Evolutionary conservation across 495 filamentous ascomycete species (phyloP).

Genomic region (Penicillium malachiteum): DNA sequence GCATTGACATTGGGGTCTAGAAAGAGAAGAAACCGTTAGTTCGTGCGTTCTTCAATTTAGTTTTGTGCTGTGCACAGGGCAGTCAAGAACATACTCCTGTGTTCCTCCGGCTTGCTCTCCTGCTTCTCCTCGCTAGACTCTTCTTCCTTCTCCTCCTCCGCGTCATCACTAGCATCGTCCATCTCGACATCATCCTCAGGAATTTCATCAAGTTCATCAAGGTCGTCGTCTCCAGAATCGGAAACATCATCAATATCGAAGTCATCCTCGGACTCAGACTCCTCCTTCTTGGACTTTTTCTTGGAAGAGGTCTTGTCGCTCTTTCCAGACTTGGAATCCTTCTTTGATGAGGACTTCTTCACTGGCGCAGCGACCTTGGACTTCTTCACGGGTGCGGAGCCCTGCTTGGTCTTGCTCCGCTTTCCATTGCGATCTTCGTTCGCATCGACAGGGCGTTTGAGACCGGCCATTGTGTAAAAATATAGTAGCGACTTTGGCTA

Average conservation of each 20-base stretch:
- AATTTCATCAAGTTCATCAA: conserved; percentile 26
- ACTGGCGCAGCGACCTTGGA: conserved; percentile 29
- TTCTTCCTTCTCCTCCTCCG: conserved; percentile 28
- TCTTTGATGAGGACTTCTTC: conserved; percentile 36
- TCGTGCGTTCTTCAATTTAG: background rate
- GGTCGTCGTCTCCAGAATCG: conserved; percentile 38
- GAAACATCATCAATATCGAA: conserved; percentile 46
- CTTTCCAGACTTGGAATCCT: conserved; percentile 28
- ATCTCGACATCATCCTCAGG: conserved; percentile 40
- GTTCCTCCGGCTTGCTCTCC: conserved; percentile 14
- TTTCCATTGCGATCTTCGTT: conserved; percentile 49
- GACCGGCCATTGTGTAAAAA: conserved; percentile 38
- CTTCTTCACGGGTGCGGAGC: conserved; percentile 34
- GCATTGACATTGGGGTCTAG: conserved; percentile 12
- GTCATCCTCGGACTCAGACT: conserved; percentile 39
- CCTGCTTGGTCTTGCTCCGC: conserved; percentile 45
- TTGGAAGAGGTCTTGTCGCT: conserved; percentile 35
- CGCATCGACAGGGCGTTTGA: conserved; percentile 44
- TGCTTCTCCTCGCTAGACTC: conserved; percentile 17
- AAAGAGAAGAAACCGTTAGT: background rate
- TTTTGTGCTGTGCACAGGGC: too few relatives aligned
- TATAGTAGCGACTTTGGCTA: conserved; percentile 10
- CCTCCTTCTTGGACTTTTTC: conserved; percentile 32
- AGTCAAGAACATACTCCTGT: conserved; percentile 29
- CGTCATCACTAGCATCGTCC: conserved; percentile 31